Conservation (phyloP, 2,329 filamentous ascomycete genomes). For the Ophiosphaerella narmari region DNA sequence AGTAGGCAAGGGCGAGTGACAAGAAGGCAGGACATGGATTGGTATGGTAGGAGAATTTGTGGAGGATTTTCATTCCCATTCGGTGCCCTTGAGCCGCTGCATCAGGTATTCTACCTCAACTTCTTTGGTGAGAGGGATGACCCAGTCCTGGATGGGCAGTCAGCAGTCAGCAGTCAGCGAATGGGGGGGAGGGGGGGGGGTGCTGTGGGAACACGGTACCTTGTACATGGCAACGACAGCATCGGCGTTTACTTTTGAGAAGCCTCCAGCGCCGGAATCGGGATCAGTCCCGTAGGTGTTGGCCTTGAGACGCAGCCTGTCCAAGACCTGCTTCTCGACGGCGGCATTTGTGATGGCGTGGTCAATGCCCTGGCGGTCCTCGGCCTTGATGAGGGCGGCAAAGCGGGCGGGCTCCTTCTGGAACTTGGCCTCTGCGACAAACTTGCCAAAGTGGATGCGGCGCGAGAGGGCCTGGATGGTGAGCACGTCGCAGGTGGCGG, state of each 20-base stretch:
- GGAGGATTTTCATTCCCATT: slow-evolving; percentile 49
- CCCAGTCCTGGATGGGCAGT: slow-evolving; percentile 63
- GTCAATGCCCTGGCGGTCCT: slow-evolving; percentile 80
- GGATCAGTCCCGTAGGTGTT: slow-evolving; percentile 94
- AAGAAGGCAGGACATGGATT: no score
- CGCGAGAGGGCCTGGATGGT: slow-evolving; percentile 88
- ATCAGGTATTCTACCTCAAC: slow-evolving; percentile 98
- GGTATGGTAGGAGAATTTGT: no score
- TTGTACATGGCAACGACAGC: slow-evolving; percentile 58
- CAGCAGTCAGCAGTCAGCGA: not conserved
- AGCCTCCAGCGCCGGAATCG: slow-evolving; percentile 61
- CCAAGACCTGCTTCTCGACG: slow-evolving; percentile 90
- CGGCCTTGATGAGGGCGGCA: slow-evolving; percentile 78
- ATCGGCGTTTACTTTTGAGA: slow-evolving; percentile 86
- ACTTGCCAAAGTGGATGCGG: slow-evolving; percentile 96
- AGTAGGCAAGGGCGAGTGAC: no score
- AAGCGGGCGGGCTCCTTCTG: slow-evolving; percentile 79
- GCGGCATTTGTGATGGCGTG: slow-evolving; percentile 86
- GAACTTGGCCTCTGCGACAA: slow-evolving; percentile 97
- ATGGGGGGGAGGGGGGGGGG: no score
- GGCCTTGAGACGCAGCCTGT: slow-evolving; percentile 84
- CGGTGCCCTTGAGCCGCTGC: slow-evolving; percentile 73
- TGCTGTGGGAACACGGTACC: slow-evolving; percentile 12
- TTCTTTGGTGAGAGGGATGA: slow-evolving; percentile 96
- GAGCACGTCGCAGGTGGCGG: slow-evolving; percentile 87